A percentile compares a stretch with the other conserved stretches of the same genome.
phyloP scores from a whole-genome alignment of 1,139 yeast genomes.

The Yamadazyma triangularis region DNA sequence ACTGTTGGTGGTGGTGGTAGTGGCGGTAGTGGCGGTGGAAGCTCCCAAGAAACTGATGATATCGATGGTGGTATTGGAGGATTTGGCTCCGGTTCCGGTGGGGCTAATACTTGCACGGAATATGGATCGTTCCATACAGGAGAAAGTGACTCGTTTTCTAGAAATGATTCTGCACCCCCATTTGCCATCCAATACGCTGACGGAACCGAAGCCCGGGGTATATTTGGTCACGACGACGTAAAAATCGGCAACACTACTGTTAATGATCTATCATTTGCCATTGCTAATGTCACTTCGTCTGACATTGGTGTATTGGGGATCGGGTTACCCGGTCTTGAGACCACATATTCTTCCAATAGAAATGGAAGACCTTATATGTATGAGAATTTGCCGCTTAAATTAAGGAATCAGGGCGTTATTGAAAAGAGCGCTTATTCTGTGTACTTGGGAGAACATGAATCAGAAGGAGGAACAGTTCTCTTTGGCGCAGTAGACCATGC shows the following conservation, averaged over 20 bases:
- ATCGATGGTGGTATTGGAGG: too few relatives aligned
- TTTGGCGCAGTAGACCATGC: slow-evolving; percentile 58
- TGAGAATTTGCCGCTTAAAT: slow-evolving; percentile 26
- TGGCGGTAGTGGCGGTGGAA: slow-evolving; percentile 4
- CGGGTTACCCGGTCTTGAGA: slow-evolving; percentile 16
- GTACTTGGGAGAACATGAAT: slow-evolving; percentile 36
- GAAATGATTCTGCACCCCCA: slow-evolving; percentile 26
- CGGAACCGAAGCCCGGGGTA: slow-evolving; percentile 32
- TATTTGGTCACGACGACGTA: slow-evolving; percentile 62
- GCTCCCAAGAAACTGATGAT: too few relatives aligned
- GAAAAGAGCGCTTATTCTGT: slow-evolving; percentile 47
- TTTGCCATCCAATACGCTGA: slow-evolving; percentile 53
- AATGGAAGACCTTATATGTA: slow-evolving; percentile 14
- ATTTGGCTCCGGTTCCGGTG: slow-evolving; percentile 5
- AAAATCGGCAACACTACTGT: slow-evolving; percentile 18
- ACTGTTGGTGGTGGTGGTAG: slow-evolving; percentile 4
- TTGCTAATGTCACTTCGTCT: slow-evolving; percentile 39
- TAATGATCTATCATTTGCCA: slow-evolving; percentile 42
- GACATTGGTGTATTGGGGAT: slow-evolving; percentile 49
- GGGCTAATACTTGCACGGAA: slow-evolving; percentile 27
- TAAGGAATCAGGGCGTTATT: slow-evolving; percentile 42
- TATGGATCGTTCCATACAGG: slow-evolving; percentile 39
- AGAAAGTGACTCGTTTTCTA: slow-evolving; percentile 26
- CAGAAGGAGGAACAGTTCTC: slow-evolving; percentile 39
- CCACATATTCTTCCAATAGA: slow-evolving; percentile 14